These are phyloP conservation scores for Dipodascus geniculatus DNA, from an alignment of 805 yeast genomes.

Conservation along the genomic window DNA sequence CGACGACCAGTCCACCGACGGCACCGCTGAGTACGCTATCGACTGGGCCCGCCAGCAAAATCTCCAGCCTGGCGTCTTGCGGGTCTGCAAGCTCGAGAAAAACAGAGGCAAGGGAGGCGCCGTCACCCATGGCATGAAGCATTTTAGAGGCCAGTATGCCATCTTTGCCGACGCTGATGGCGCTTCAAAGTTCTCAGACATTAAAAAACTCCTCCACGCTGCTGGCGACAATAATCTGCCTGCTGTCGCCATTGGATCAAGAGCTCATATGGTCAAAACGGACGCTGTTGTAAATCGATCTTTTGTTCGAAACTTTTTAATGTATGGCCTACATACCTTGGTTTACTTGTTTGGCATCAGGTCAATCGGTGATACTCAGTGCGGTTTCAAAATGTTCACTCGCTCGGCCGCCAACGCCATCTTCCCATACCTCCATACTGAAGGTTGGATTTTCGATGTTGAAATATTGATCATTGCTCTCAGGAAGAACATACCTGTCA, in stretches of 20 bases:
- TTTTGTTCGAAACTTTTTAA: slow-evolving; percentile 73
- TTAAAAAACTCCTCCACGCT: slow-evolving; percentile 36
- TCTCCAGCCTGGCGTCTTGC: slow-evolving; percentile 46
- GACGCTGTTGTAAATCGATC: slow-evolving; percentile 96
- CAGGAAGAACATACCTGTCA: slow-evolving; percentile 51
- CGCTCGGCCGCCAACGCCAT: slow-evolving; percentile 49
- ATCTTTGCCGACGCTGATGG: slow-evolving; percentile 98
- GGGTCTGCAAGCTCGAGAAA: slow-evolving; percentile 55
- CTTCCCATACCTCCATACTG: slow-evolving; percentile 89
- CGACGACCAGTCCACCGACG: slow-evolving; percentile 86
- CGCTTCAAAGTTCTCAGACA: slow-evolving; percentile 72
- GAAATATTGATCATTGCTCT: slow-evolving; percentile 77
- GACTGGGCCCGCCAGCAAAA: slow-evolving; percentile 37
- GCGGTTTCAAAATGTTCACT: slow-evolving; percentile 92
- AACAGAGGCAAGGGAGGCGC: slow-evolving; percentile 97
- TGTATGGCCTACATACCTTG: slow-evolving; percentile 83
- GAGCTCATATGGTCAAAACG: slow-evolving; percentile 93
- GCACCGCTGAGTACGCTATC: slow-evolving; percentile 63
- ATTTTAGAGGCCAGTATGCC: slow-evolving; percentile 56
- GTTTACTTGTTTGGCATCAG: slow-evolving; percentile 85
- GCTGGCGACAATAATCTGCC: slow-evolving; percentile 23
- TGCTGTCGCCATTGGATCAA: slow-evolving; percentile 75
- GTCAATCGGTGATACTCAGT: slow-evolving; percentile 83
- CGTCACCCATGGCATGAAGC: slow-evolving; percentile 82
- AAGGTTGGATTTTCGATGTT: slow-evolving; percentile 97